Base-by-base conservation (phyloP, 108 stramenopile species). In the Bacterosira constricta region DNA sequence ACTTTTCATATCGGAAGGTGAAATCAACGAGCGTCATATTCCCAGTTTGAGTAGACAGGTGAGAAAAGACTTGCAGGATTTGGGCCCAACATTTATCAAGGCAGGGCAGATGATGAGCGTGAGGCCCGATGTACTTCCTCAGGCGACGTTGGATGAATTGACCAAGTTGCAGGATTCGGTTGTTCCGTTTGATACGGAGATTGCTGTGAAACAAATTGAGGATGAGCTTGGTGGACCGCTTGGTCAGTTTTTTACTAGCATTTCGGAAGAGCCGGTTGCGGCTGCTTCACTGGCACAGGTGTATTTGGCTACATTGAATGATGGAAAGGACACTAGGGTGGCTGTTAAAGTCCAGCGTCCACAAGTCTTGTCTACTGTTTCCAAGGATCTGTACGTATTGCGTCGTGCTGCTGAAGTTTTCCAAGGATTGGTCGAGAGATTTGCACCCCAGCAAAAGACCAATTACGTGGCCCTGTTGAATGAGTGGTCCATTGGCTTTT, bases 301-400 rank as follows among this genome's bases (percentile, higher is more conserved):
- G 3, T 96, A 96, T 65, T 59, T 87, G 12, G 92, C 92, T 7
- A 87, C 87, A 0, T 62, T 95, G 7, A 85, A 89, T 58, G 88
- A 92, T 56, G 92, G 91, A 15, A 84, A 81, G 18, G 67, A 90
- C 51, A 93, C 92, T 6, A 51, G 66, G 13, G 96, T 96, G 25
- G 96, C 96, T 17, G 87, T 96, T 53, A 96, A 96, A 57, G 90
- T 96, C 3, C 96, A 96, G 59, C 77, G 96, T 9, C 96, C 96
- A 0, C 66, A 88, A 2, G 90, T 96, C 0, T 46, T 96, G 1
- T 77, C 79, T 0, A 88, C 89, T 6, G 96, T 96, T 9, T 89
- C 89, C 13, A 92, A 92, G 57, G 96, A 96, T 63, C 70, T 96
- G 34, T 96, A 94, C 63, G 93, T 96, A 0, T 51, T 96, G 26